phyloP scores from a whole-genome alignment of 192 early-diverging fungal genomes.

The Jimgerdemannia lactiflua region DNA sequence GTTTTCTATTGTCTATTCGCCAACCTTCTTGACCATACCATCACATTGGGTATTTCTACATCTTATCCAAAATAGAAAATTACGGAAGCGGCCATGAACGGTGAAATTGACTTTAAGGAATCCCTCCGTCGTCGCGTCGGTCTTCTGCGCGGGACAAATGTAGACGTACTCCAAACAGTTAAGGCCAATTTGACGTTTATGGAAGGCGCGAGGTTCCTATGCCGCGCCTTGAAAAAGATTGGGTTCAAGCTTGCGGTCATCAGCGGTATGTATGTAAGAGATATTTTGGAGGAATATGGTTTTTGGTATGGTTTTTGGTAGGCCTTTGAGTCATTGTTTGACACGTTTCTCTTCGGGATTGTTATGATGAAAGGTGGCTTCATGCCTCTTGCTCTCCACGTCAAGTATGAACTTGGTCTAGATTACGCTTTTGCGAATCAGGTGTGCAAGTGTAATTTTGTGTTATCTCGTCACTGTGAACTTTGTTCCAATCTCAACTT shows the following conservation, averaged over 20 bases:
- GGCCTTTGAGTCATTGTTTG: too few relatives aligned
- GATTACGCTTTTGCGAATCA: constrained; percentile 99
- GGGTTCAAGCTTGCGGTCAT: constrained; percentile 97
- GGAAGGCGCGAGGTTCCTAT: constrained; percentile 88
- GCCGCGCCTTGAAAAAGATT: constrained; percentile 83
- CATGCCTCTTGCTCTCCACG: constrained; percentile 88
- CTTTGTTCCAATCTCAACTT: too few relatives aligned
- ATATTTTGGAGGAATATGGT: too few relatives aligned
- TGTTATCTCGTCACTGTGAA: neutral
- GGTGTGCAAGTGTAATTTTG: constrained; percentile 30
- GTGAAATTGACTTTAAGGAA: constrained; percentile 97
- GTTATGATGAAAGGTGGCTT: constrained; percentile 73
- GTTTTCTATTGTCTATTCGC: too few relatives aligned
- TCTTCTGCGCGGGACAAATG: constrained; percentile 84
- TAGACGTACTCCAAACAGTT: constrained; percentile 76
- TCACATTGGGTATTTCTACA: neutral
- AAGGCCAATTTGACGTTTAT: constrained; percentile 78
- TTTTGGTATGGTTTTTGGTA: too few relatives aligned
- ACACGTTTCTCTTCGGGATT: too few relatives aligned
- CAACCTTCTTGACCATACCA: too few relatives aligned
- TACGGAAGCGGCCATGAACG: constrained; percentile 96
- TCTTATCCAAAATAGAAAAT: constrained; percentile 57
- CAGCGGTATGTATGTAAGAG: constrained; percentile 54
- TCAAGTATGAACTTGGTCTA: constrained; percentile 84
- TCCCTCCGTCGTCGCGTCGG: constrained; percentile 84